A percentile compares a stretch with the other conserved stretches of the same genome.
These are phyloP conservation scores for Dryas alaskensis DNA, from an alignment of 306 rosid genomes.

Conservation along the genomic window DNA sequence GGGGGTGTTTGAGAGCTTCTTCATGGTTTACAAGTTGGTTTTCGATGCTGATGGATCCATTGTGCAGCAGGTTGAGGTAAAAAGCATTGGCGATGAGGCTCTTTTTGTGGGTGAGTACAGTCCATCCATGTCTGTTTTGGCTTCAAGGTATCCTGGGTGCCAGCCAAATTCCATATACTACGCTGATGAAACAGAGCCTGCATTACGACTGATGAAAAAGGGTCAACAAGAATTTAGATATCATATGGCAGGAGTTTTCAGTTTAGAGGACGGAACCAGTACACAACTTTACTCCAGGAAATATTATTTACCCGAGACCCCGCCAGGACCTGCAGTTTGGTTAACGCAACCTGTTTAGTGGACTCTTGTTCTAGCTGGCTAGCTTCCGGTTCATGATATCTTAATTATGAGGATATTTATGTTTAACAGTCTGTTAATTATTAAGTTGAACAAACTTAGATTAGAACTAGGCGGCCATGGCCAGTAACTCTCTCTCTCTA, in stretches of 20 bases:
- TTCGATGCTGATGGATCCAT: background rate
- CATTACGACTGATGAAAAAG: too few species aligned
- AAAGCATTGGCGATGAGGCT: background rate
- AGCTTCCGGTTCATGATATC: too few species aligned
- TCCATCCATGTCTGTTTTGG: background rate
- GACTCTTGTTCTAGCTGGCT: too few species aligned
- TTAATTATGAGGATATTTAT: too few species aligned
- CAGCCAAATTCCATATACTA: conserved; percentile 4
- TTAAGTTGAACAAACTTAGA: too few species aligned
- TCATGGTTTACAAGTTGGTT: background rate
- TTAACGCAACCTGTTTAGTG: too few species aligned
- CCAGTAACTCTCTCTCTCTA: too few species aligned
- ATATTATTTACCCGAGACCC: too few species aligned
- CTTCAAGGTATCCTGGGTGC: background rate
- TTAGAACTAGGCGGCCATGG: too few species aligned
- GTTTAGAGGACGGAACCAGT: background rate
- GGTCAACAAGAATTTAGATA: background rate
- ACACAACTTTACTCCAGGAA: background rate
- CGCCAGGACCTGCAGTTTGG: too few species aligned
- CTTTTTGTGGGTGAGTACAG: background rate
- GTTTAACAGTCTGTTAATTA: too few species aligned
- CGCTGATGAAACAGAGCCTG: too few species aligned
- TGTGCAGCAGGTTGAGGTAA: background rate
- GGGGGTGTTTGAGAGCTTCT: background rate
- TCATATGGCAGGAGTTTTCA: background rate